phyloP scores from a whole-genome alignment of 2,329 filamentous ascomycete species.

The Paraphoma sp. region DNA sequence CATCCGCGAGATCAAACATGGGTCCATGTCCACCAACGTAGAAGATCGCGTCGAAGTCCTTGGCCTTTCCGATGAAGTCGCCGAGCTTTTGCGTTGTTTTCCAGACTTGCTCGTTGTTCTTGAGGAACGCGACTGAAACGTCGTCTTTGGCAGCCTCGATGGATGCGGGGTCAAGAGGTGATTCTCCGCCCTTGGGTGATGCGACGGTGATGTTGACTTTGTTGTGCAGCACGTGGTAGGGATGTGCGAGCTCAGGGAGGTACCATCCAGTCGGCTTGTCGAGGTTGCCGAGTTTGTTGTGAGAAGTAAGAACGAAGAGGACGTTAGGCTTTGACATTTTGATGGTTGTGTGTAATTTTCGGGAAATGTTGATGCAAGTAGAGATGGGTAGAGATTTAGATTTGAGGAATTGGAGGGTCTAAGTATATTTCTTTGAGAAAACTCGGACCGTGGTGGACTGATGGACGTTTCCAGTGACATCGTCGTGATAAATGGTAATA shows the following conservation, averaged over 20 bases:
- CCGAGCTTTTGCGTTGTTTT: conserved; percentile 66
- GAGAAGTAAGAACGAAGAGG: conserved; percentile 74
- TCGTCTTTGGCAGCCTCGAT: conserved; percentile 57
- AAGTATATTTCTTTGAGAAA: neutral
- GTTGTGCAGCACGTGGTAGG: conserved; percentile 47
- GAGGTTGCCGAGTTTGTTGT: conserved; percentile 53
- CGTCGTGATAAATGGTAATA: neutral
- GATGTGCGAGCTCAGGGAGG: conserved; percentile 53
- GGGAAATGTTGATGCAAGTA: neutral
- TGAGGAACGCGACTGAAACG: conserved; percentile 48
- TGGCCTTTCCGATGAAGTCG: conserved; percentile 61
- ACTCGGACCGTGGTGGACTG: neutral
- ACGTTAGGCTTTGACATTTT: conserved; percentile 58
- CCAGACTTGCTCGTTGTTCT: conserved; percentile 66
- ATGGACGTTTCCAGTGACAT: neutral
- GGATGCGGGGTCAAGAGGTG: conserved; percentile 46
- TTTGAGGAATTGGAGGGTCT: neutral
- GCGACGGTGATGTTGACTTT: conserved; percentile 49
- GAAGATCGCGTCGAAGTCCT: conserved; percentile 68
- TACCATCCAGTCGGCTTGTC: conserved; percentile 72
- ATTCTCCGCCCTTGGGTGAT: conserved; percentile 47
- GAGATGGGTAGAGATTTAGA: neutral
- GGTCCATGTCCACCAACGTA: conserved; percentile 67
- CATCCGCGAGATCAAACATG: conserved; percentile 70
- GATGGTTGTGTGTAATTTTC: neutral